phyloP scores from a whole-genome alignment of 352 stramenopile genomes.

The Pseudoperonospora humuli region DNA sequence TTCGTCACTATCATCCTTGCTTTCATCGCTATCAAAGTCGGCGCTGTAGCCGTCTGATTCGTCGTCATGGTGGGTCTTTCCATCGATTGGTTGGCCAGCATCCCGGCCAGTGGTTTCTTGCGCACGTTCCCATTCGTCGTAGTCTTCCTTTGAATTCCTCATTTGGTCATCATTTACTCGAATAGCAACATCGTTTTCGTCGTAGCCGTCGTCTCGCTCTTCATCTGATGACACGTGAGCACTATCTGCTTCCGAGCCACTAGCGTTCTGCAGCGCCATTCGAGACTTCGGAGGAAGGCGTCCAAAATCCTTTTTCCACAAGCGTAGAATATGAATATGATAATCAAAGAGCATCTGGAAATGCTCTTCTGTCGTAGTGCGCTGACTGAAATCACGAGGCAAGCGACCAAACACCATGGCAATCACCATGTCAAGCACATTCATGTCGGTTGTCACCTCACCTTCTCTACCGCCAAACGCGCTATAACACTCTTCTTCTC shows the following conservation, averaged over 20 bases:
- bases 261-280: conserved; percentile 3
- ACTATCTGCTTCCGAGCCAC: conserved; percentile 8
- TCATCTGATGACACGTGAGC: conserved; percentile 6
- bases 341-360: conserved; percentile 71
- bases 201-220: conserved; percentile 5
- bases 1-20: conserved; percentile 31
- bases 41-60: conserved; percentile 52
- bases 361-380: conserved; percentile 52
- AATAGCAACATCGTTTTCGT: too few species aligned
- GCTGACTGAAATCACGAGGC: conserved; percentile 48
- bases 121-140: conserved; percentile 29
- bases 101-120: conserved; percentile 2
- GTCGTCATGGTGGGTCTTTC: conserved; percentile 6
- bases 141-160: too few species aligned
- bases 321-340: conserved; percentile 66
- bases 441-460: conserved; percentile 39
- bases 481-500: conserved; percentile 37
- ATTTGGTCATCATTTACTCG: too few species aligned
- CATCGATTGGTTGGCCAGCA: conserved; percentile 4
- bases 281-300: conserved; percentile 40
- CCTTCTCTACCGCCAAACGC: conserved; percentile 28
- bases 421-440: conserved; percentile 82
- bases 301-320: conserved; percentile 84
- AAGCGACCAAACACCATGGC: conserved; percentile 82
- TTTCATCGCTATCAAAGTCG: conserved; percentile 63